phyloP scores from a whole-genome alignment of 2,329 filamentous ascomycete genomes.

The Ascochyta rabiei region DNA sequence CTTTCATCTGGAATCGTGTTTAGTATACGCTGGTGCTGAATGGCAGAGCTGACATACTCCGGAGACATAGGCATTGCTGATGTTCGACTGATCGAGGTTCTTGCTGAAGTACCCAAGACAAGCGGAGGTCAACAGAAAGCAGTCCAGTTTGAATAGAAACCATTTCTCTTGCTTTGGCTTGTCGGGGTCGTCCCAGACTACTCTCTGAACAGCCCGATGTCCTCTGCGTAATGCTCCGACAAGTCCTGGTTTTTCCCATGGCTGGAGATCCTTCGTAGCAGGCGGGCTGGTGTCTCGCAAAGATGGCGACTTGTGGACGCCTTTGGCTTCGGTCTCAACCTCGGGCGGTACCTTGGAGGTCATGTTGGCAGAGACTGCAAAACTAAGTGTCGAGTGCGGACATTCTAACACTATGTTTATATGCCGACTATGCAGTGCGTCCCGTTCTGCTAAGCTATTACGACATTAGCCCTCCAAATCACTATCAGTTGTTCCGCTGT shows the following conservation, averaged over 20 bases:
- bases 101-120: conserved; percentile 39
- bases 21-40: neutral
- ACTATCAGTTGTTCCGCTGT: neutral
- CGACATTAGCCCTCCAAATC: conserved; percentile 6
- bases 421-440: neutral
- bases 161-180: conserved; percentile 29
- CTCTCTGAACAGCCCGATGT: conserved; percentile 25
- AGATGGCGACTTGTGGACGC: conserved; percentile 5
- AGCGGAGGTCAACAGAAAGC: conserved; percentile 31
- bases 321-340: conserved; percentile 3
- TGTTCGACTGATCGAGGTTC: conserved; percentile 36
- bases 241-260: conserved; percentile 23
- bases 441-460: neutral
- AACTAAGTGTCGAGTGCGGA: neutral
- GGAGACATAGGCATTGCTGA: conserved; percentile 40
- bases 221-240: conserved; percentile 19
- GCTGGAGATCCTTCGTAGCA: neutral
- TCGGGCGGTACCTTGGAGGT: conserved; percentile 6
- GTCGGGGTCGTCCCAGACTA: conserved; percentile 28
- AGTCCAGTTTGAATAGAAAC: conserved; percentile 39
- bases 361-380: conserved; percentile 2
- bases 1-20: conserved; percentile 30
- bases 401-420: neutral
- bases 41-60: conserved; percentile 21
- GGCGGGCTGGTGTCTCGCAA: conserved; percentile 12